Evolutionary conservation across 371 early-diverging fungal genomes (phyloP).

Genomic region (Apophysomyces ossiformis): DNA sequence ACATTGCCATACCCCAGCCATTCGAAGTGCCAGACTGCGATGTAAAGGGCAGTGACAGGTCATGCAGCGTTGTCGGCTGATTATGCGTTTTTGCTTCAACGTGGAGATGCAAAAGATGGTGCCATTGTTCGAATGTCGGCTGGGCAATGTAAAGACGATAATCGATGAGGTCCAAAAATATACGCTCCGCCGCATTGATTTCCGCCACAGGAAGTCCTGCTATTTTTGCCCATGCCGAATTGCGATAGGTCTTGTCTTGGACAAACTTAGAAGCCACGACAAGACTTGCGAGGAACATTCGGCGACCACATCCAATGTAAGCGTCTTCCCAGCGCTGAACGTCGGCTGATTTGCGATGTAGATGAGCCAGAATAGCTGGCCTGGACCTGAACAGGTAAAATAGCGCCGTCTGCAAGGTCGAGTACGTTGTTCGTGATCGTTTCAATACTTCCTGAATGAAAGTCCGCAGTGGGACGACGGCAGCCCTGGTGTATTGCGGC

Average conservation of each 20-base stretch:
- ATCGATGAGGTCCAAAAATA: slow-evolving; percentile 72
- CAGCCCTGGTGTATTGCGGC: slow-evolving; percentile 37
- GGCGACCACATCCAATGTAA: slow-evolving; percentile 67
- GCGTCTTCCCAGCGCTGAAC: slow-evolving; percentile 33
- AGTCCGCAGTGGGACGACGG: slow-evolving; percentile 66
- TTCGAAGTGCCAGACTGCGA: slow-evolving; percentile 10
- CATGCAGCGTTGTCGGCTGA: slow-evolving; percentile 23
- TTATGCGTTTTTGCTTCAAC: slow-evolving; percentile 33
- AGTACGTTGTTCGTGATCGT: slow-evolving; percentile 79
- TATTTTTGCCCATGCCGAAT: slow-evolving; percentile 83
- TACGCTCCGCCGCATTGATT: slow-evolving; percentile 77
- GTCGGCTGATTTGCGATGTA: slow-evolving; percentile 12
- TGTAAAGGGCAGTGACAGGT: slow-evolving; percentile 13
- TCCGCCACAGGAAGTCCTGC: slow-evolving; percentile 75
- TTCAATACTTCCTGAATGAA: slow-evolving; percentile 82
- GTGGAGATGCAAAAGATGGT: slow-evolving; percentile 38
- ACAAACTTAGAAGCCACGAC: slow-evolving; percentile 82
- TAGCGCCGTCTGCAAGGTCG: slow-evolving; percentile 77
- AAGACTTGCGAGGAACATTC: slow-evolving; percentile 81
- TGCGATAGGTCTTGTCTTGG: slow-evolving; percentile 78
- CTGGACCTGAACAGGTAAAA: slow-evolving; percentile 69
- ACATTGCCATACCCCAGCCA: not conserved
- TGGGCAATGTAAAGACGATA: slow-evolving; percentile 74
- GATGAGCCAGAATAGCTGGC: slow-evolving; percentile 32
- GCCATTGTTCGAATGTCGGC: slow-evolving; percentile 57